Conservation (phyloP, 192 early-diverging fungal species). For the Chytriomyces confervae region DNA sequence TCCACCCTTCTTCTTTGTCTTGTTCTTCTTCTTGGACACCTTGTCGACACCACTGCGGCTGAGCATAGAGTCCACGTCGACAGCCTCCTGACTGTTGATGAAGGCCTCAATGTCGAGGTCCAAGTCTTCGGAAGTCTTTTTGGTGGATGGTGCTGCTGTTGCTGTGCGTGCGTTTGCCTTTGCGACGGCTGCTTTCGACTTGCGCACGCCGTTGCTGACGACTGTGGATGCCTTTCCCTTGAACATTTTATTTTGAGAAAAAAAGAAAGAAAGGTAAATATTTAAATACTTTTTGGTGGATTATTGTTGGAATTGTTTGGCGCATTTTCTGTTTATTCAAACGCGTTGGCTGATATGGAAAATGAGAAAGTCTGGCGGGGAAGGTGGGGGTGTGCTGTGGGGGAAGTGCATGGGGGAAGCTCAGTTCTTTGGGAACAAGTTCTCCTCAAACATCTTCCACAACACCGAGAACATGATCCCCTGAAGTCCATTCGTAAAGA, state of each 20-base stretch:
- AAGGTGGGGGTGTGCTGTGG: no score
- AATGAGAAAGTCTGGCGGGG: no score
- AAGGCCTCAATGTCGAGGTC: conserved; percentile 45
- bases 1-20: no score
- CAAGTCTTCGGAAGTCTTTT: background rate
- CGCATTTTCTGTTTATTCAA: no score
- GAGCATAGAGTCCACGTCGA: background rate
- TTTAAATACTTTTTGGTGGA: no score
- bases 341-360: no score
- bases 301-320: no score
- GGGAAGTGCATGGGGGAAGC: no score
- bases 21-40: conserved; percentile 24
- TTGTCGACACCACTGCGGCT: background rate
- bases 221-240: conserved; percentile 14
- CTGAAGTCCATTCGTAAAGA: conserved; percentile 53
- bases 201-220: conserved; percentile 4
- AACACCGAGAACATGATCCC: conserved; percentile 55
- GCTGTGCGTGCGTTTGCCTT: background rate
- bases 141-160: background rate
- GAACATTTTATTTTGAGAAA: conserved; percentile 13
- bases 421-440: background rate
- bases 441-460: conserved; percentile 45
- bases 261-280: conserved; percentile 10
- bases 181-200: background rate
- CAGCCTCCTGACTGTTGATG: conserved; percentile 1